Base-by-base conservation (phyloP, 2,329 filamentous ascomycete species). In the Colletotrichum liaoningense region DNA sequence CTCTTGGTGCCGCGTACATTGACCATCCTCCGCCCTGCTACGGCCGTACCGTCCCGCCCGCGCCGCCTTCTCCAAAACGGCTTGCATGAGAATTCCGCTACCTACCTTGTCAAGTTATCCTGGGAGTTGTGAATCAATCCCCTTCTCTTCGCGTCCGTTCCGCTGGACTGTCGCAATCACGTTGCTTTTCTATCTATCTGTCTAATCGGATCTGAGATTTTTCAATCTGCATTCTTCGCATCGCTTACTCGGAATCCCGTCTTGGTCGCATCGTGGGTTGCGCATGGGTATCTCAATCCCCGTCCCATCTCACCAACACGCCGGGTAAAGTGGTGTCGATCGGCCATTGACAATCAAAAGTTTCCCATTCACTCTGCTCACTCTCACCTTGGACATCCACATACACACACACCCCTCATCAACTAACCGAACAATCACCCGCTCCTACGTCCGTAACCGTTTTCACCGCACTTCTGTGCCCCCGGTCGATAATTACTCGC, bases 1-100 rank as follows among this genome's bases (percentile, higher is more conserved):
- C 22, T 58, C 68, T 67, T 52, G 38, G 56, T 38, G 14, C 26
- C 35, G 52, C 33, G 28, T 30, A 26, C 38, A 57, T 19, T 49
- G n/a, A 38, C 12, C 42, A 59, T 30, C 57, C 30, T 38, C 58
- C 59, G 42, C n/a, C 42, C 26, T n/a, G 22, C 57, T 72, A 69
- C 70, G 70, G 70, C 70, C 70, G 70, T 69, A 72, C 19, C 58
- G 59, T 69, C 26, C 24, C 35, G 52, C 26, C 42, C 42, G 42
- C 42, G 42, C 42, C 42, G 33, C 22, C 33, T 9, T n/a, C 52
- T 30, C 35, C 57, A 26, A 38, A 63, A 38, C 69, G 65, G 69
- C 52, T 49, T 49, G 49, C 46, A 19, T 28, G 49, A 42, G 46
- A 19, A 16, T 24, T n/a, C 19, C 19, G 19, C 38, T 42, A 42